These are phyloP conservation scores for Tardiomyces depauwii DNA, from an alignment of 1,139 yeast genomes.

Conservation along the genomic window DNA sequence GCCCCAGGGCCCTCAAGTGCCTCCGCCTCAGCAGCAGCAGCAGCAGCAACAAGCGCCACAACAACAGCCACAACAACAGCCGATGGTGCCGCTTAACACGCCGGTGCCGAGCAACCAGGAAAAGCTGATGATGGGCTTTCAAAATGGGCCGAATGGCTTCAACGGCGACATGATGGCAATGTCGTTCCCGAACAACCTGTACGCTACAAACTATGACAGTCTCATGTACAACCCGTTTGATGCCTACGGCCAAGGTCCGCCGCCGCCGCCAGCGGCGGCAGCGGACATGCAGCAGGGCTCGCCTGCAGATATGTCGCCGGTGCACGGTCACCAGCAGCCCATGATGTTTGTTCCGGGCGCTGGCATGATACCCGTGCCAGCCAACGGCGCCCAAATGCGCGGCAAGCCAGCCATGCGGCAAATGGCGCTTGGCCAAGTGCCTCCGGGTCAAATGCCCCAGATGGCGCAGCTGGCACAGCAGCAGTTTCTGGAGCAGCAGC, in stretches of 20 bases:
- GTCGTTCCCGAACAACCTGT: not conserved
- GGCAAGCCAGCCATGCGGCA: slow-evolving; percentile 1
- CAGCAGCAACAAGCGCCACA: not conserved
- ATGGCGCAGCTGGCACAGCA: slow-evolving; percentile 4
- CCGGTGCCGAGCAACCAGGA: not conserved
- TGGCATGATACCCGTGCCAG: not conserved
- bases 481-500: slow-evolving; percentile 2
- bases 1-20: not conserved
- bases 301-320: not conserved
- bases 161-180: not conserved
- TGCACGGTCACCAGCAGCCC: not conserved
- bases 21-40: not conserved
- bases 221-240: not conserved
- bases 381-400: not conserved
- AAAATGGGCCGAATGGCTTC: not conserved
- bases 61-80: not conserved
- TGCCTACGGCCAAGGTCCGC: not conserved
- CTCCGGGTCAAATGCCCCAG: slow-evolving; percentile 1
- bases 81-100: not conserved
- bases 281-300: not conserved
- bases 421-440: not conserved
- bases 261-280: no score
- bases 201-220: not conserved
- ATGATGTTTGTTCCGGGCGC: not conserved
- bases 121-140: not conserved